These are phyloP conservation scores for Raphanus sativus DNA, from an alignment of 345 rosid genomes.

Conservation along the genomic window DNA sequence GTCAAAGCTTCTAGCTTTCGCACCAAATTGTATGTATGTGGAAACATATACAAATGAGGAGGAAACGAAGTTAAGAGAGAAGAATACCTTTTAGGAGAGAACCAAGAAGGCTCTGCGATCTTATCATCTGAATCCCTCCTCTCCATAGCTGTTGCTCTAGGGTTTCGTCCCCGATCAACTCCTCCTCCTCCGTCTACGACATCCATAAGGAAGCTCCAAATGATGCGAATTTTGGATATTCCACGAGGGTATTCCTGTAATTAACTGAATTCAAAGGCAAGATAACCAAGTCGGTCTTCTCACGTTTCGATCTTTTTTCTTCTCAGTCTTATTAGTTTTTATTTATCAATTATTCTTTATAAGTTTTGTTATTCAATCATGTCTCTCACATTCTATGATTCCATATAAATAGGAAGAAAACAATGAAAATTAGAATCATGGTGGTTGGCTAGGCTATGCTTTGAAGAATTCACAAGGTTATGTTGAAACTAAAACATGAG, in stretches of 20 bases:
- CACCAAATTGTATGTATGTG: slow-evolving; percentile 1
- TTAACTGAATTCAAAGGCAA: neutral
- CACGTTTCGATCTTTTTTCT: neutral
- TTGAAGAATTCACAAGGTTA: neutral
- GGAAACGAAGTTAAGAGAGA: too few species aligned
- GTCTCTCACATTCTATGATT: neutral
- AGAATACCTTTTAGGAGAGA: slow-evolving; percentile 66
- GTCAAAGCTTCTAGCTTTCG: slow-evolving; percentile 11
- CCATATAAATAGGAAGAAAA: neutral
- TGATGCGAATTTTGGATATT: too few species aligned
- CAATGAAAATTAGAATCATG: neutral
- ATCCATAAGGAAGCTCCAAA: too few species aligned
- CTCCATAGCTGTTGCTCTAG: slow-evolving; percentile 23
- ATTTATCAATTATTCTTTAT: neutral
- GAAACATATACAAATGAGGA: too few species aligned
- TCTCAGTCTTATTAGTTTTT: neutral
- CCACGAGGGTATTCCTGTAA: neutral
- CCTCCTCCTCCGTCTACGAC: slow-evolving; percentile 35
- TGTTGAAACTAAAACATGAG: too few species aligned
- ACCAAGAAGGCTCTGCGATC: slow-evolving; percentile 64
- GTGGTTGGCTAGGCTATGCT: neutral
- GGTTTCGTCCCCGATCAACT: slow-evolving; percentile 37
- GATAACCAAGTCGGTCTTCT: slow-evolving; percentile 3
- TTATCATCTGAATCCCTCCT: slow-evolving; percentile 45
- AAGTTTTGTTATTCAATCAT: neutral